Evolutionary conservation across 805 yeast species (phyloP), one percentile per base, ranked within the genome.

Genomic region (Kuraishia hungarica): DNA sequence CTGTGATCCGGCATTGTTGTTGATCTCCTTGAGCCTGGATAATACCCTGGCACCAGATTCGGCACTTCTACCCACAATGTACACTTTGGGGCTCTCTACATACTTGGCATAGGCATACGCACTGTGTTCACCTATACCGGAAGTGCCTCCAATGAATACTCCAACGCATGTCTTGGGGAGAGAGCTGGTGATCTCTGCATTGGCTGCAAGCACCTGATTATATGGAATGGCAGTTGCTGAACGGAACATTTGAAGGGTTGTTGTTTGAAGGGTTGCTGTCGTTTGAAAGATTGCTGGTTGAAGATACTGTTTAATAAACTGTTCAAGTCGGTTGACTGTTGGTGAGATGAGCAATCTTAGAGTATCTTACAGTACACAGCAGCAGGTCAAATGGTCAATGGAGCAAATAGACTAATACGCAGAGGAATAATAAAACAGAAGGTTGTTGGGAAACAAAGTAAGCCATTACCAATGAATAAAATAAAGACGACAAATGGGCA

Each of bases 81-180:
- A 62, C 22, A 65, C 56, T 5, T 58, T 62, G 11, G 69, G 68
- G 29, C 20, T 22, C 19, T 57, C 55, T 39, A 59, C 59, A 51
- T 63, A 56, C 39, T 52, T 53, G 13, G 66, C 69, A 53, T 62
- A 61, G 20, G 55, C 50, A 53, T 61, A 64, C 29, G 66, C 65
- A 15, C 65, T 57, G 51, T 58, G 55, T 24, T 62, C 62, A 11
- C 69, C 69, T 48, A 65, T 63, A 28, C 69, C 69, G 8, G 56
- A 55, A 6, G 69, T 65, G 11, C 62, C 69, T 7, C 69, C 69
- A 15, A 61, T 56, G 26, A 64, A 59, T 7, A 64, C 64, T 10
- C 56, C 61, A 6, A 59, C 62, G 39, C 54, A 49, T 22, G 28
- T 39, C 13, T 48, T 50, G 11, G 57, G 57, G 13, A 51, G 22